These are phyloP conservation scores for Kazachstania taianensis DNA, from an alignment of 805 yeast genomes.

Conservation along the genomic window DNA sequence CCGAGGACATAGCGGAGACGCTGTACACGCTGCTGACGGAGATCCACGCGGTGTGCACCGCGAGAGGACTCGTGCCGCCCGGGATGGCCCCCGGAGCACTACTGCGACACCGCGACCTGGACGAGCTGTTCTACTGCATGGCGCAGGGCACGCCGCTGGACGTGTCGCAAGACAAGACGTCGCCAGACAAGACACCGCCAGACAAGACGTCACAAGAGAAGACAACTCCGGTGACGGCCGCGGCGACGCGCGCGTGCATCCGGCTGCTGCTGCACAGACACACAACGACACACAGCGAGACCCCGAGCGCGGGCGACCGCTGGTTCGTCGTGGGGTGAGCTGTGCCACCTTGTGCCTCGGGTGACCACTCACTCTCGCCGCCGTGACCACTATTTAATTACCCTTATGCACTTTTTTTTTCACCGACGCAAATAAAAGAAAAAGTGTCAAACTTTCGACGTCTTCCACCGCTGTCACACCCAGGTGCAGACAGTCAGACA, in stretches of 20 bases:
- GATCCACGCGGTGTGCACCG: background rate
- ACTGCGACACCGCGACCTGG: background rate
- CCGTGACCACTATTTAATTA: no score
- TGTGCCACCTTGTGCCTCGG: no score
- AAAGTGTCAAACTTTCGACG: background rate
- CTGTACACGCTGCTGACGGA: background rate
- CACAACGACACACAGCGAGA: background rate
- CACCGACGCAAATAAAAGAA: no score
- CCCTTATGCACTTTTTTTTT: no score
- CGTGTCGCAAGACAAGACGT: no score
- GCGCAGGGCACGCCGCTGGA: background rate
- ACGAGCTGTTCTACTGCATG: background rate
- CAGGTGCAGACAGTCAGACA: background rate
- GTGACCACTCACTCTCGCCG: no score
- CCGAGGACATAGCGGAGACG: background rate
- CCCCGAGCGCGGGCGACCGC: background rate
- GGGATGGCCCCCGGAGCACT: background rate
- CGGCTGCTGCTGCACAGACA: background rate
- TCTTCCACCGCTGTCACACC: background rate
- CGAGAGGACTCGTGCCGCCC: background rate
- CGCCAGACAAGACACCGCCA: background rate
- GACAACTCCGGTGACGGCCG: background rate
- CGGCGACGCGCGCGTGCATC: background rate
- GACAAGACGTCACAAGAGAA: background rate
- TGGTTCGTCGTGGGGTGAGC: conserved; percentile 7